Evolutionary conservation across 495 filamentous ascomycete species (phyloP).

Genomic region (Cryomyces antarcticus): DNA sequence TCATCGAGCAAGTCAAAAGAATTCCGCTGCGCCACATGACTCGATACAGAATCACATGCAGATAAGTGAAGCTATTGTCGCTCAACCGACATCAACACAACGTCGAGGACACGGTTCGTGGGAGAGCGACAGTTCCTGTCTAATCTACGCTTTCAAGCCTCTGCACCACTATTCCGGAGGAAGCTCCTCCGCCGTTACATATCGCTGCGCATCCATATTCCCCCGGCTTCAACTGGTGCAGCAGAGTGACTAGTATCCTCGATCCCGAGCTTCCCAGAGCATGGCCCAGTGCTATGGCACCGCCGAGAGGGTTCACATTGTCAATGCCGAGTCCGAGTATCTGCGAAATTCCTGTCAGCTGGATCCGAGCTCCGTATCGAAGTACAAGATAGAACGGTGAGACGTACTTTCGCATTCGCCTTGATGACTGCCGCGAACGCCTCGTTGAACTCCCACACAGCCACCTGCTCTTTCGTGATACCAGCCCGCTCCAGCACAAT

Average conservation of each 20-base stretch:
- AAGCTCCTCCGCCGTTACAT: slow-evolving; percentile 89
- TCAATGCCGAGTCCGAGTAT: slow-evolving; percentile 59
- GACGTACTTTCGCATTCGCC: slow-evolving; percentile 63
- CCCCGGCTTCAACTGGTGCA: slow-evolving; percentile 76
- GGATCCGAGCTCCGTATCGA: too few relatives aligned
- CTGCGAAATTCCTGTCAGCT: slow-evolving; percentile 14
- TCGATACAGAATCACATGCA: too few relatives aligned
- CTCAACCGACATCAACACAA: too few relatives aligned
- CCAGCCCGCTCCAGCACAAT: slow-evolving; percentile 77
- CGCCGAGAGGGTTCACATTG: slow-evolving; percentile 72
- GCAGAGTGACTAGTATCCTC: slow-evolving; percentile 69
- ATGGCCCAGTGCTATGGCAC: slow-evolving; percentile 86
- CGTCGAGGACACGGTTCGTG: too few relatives aligned
- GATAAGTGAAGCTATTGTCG: too few relatives aligned
- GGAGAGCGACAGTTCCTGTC: not conserved
- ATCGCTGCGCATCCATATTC: slow-evolving; percentile 93
- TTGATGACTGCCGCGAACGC: slow-evolving; percentile 93
- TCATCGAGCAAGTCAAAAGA: too few relatives aligned
- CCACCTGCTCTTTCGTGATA: slow-evolving; percentile 71
- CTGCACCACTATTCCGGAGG: slow-evolving; percentile 83
- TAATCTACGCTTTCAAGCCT: slow-evolving; percentile 32
- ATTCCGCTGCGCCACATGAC: too few relatives aligned
- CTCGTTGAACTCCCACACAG: slow-evolving; percentile 96
- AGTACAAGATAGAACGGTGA: too few relatives aligned
- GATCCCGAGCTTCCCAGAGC: slow-evolving; percentile 87